Conservation (phyloP, 352 stramenopile genomes). For the Pythium phragmitis region DNA sequence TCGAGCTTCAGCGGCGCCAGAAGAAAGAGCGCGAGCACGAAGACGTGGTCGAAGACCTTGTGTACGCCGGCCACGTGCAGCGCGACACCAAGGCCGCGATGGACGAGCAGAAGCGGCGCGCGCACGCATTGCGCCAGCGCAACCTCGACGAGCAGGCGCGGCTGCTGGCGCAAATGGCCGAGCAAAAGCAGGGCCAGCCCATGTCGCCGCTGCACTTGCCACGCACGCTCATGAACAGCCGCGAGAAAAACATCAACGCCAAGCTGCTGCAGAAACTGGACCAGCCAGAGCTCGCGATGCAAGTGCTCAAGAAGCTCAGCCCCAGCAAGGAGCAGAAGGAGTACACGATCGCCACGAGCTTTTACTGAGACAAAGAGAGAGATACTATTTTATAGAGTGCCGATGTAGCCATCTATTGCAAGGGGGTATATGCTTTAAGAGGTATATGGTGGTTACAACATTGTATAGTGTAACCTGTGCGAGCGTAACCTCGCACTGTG, state of each 20-base stretch:
- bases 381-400: conserved; percentile 8
- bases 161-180: conserved; percentile 56
- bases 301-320: conserved; percentile 66
- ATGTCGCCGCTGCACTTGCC: conserved; percentile 55
- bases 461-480: background rate
- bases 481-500: background rate
- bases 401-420: conserved; percentile 1
- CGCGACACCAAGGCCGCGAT: conserved; percentile 41
- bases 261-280: conserved; percentile 71
- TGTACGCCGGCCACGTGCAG: conserved; percentile 53
- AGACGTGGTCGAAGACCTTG: conserved; percentile 58
- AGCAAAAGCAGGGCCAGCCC: conserved; percentile 50
- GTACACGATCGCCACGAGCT: conserved; percentile 50
- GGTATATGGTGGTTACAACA: background rate
- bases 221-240: conserved; percentile 63
- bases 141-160: conserved; percentile 66
- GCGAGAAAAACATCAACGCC: conserved; percentile 59
- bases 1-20: conserved; percentile 42
- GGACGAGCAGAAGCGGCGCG: conserved; percentile 46
- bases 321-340: conserved; percentile 41
- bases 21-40: conserved; percentile 59
- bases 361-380: conserved; percentile 32
- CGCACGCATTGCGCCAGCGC: conserved; percentile 33
- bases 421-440: background rate
- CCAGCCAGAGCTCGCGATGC: conserved; percentile 45